Evolutionary conservation across 2,329 filamentous ascomycete genomes (phyloP).

Genomic region (Madurella mycetomatis): DNA sequence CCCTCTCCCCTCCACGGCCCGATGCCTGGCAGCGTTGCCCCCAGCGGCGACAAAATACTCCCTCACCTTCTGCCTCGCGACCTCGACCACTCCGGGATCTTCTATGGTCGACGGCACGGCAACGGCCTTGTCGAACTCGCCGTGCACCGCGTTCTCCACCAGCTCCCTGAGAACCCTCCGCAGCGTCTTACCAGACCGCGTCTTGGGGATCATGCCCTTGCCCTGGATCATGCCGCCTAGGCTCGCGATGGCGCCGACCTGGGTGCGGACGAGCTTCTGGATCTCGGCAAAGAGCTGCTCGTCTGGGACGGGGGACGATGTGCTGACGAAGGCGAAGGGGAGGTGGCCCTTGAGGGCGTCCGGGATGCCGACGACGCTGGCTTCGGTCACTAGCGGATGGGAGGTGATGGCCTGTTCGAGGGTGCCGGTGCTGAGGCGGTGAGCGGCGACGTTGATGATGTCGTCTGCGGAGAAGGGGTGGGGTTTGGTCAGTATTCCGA

Average conservation of each 20-base stretch:
- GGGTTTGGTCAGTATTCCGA: background rate
- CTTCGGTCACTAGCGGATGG: slow-evolving; percentile 75
- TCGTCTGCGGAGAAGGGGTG: slow-evolving; percentile 55
- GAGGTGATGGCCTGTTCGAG: slow-evolving; percentile 89
- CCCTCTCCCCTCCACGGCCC: slow-evolving; percentile 45
- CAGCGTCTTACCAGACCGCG: slow-evolving; percentile 85
- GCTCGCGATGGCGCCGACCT: slow-evolving; percentile 83
- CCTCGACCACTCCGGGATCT: slow-evolving; percentile 68
- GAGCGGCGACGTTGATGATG: slow-evolving; percentile 92
- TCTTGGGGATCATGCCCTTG: slow-evolving; percentile 85
- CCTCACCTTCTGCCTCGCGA: slow-evolving; percentile 65
- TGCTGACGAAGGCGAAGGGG: slow-evolving; percentile 81
- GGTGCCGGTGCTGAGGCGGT: slow-evolving; percentile 79
- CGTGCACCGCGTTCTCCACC: slow-evolving; percentile 74
- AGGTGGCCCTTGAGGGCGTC: slow-evolving; percentile 85
- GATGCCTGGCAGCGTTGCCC: slow-evolving; percentile 37
- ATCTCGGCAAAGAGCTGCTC: slow-evolving; percentile 53
- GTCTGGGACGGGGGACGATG: slow-evolving; percentile 43
- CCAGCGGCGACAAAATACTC: slow-evolving; percentile 62
- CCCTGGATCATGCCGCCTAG: slow-evolving; percentile 84
- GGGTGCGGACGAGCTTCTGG: slow-evolving; percentile 66
- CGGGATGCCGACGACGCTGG: slow-evolving; percentile 80
- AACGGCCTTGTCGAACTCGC: slow-evolving; percentile 67
- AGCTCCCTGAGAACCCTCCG: slow-evolving; percentile 77
- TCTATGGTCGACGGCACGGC: slow-evolving; percentile 80